Conservation (phyloP, 805 yeast genomes). For the Myxozyma neglecta region DNA sequence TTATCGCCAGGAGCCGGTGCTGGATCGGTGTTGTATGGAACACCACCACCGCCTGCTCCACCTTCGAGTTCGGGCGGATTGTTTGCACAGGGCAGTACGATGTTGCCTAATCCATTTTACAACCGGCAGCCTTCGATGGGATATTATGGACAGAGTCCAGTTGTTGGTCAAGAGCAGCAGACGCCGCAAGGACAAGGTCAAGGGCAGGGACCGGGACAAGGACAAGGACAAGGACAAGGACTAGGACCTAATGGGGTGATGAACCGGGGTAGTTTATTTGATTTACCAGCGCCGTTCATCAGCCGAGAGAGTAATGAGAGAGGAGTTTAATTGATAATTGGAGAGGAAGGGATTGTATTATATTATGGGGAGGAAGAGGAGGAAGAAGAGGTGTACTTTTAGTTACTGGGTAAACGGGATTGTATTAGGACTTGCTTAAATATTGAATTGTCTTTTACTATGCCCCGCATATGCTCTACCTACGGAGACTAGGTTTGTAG, state of each 20-base stretch:
- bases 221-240: constrained; percentile 5
- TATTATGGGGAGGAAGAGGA: not conserved
- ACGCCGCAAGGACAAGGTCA: constrained; percentile 6
- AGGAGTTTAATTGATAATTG: constrained; percentile 15
- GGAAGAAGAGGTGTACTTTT: too few species aligned
- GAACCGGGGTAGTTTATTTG: constrained; percentile 14
- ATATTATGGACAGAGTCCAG: not conserved
- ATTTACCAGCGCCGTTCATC: constrained; percentile 24
- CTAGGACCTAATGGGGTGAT: constrained; percentile 7
- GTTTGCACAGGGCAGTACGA: not conserved
- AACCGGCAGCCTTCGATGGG: not conserved
- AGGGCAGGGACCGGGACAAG: constrained; percentile 4
- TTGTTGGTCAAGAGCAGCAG: constrained; percentile 2
- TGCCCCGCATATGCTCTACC: not conserved
- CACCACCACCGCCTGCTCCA: constrained; percentile 8
- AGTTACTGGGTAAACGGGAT: too few species aligned
- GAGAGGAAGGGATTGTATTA: not conserved
- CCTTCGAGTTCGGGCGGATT: not conserved
- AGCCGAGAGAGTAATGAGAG: constrained; percentile 31
- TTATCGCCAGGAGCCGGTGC: not conserved
- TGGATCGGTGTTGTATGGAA: not conserved
- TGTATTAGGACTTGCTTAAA: too few species aligned
- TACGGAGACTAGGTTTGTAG: not conserved
- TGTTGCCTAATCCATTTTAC: constrained; percentile 2
- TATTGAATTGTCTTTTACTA: not conserved